Conservation (phyloP, 441 rosid genomes). For the Gossypium aridum region DNA sequence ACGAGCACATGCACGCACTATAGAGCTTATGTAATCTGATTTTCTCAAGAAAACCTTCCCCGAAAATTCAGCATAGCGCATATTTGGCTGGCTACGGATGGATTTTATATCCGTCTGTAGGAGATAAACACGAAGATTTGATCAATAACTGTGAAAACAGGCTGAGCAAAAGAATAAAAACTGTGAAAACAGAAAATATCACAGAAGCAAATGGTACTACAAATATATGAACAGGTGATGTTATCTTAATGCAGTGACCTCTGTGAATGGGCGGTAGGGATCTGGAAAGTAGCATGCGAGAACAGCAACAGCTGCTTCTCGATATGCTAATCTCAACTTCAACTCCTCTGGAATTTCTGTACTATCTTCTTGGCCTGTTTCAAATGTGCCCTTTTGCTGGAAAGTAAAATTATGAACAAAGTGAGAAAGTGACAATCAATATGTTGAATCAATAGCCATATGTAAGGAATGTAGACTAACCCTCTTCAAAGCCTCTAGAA, state of each 20-base stretch:
- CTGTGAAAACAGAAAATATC: constrained; percentile 1
- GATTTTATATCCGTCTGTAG: constrained; percentile 87
- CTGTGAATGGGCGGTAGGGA: constrained; percentile 64
- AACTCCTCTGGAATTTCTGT: constrained; percentile 78
- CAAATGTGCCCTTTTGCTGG: constrained; percentile 98
- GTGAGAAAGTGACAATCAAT: constrained; percentile 14
- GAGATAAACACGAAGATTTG: constrained; percentile 18
- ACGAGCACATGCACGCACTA: constrained; percentile 90
- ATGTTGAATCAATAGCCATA: constrained; percentile 2
- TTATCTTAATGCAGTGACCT: constrained; percentile 35
- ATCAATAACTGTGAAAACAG: constrained; percentile 12
- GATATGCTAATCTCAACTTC: constrained; percentile 79
- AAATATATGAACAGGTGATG: not conserved
- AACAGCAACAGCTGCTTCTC: constrained; percentile 95
- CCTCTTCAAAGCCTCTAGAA: constrained; percentile 87
- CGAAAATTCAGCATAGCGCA: constrained; percentile 47
- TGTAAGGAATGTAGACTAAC: constrained; percentile 32
- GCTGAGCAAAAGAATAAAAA: not conserved
- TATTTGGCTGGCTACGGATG: constrained; percentile 65
- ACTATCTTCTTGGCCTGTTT: constrained; percentile 96
- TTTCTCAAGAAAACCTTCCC: constrained; percentile 74
- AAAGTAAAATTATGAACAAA: constrained; percentile 17
- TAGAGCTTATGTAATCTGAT: constrained; percentile 71
- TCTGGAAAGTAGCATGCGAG: constrained; percentile 87
- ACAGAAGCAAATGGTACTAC: constrained; percentile 21